Percentiles rank a stretch among this genome's conserved stretches.
Evolutionary conservation across 1,284 basidiomycete genomes (phyloP).

Genomic region (Ceraceosorus bombacis): DNA sequence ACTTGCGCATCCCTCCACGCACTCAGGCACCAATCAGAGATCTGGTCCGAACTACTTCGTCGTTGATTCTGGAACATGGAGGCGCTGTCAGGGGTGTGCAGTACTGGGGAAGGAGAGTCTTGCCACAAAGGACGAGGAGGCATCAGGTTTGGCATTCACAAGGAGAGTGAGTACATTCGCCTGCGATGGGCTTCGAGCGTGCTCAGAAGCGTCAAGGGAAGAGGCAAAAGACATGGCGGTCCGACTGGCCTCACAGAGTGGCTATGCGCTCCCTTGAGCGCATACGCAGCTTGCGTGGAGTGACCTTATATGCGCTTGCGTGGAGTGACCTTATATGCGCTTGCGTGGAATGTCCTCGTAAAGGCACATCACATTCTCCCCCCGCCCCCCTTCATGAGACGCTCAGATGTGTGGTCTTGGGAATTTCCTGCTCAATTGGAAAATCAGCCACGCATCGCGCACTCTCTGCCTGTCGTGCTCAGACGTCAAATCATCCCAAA

Average conservation of each 20-base stretch:
- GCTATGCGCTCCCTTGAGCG: too few species aligned
- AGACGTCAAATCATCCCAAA: background rate
- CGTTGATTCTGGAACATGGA: constrained; percentile 66
- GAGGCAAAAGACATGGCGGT: background rate
- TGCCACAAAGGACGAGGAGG: constrained; percentile 69
- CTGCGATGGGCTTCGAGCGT: constrained; percentile 55
- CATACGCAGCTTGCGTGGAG: too few species aligned
- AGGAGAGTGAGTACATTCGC: constrained; percentile 64
- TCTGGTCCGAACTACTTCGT: constrained; percentile 65
- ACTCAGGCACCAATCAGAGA: constrained; percentile 65
- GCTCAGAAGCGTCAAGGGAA: background rate
- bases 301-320: too few species aligned
- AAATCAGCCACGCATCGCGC: too few species aligned
- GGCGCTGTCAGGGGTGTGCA: constrained; percentile 71
- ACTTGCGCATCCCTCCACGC: background rate
- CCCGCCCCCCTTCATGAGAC: too few species aligned
- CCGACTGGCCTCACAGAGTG: background rate
- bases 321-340: too few species aligned
- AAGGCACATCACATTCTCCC: too few species aligned
- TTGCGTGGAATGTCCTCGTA: too few species aligned
- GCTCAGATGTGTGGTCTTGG: too few species aligned
- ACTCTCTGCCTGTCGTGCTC: background rate
- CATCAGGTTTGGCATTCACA: constrained; percentile 60
- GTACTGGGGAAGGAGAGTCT: constrained; percentile 64
- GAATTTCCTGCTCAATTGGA: too few species aligned